Evolutionary conservation across 2,329 filamentous ascomycete genomes (phyloP).

Genomic region (Paradendryphiella salina): DNA sequence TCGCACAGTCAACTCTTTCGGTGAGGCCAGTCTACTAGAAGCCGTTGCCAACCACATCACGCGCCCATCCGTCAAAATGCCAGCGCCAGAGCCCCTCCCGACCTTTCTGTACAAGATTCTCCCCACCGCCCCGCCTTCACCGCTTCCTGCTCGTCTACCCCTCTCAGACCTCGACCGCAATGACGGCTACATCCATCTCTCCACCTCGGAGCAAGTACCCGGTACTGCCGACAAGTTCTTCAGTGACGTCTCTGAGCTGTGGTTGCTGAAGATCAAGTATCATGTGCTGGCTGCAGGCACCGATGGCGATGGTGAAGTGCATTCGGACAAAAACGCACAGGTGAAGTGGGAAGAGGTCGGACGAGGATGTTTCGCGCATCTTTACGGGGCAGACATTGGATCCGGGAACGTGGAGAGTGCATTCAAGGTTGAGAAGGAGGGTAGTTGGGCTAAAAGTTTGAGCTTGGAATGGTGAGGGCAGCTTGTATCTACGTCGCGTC

Average conservation of each 20-base stretch:
- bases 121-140: conserved; percentile 56
- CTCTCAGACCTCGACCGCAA: conserved; percentile 62
- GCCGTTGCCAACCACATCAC: not conserved
- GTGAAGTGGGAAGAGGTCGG: conserved; percentile 60
- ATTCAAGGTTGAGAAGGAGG: conserved; percentile 53
- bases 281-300: conserved; percentile 45
- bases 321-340: conserved; percentile 29
- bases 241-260: conserved; percentile 46
- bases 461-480: conserved; percentile 39
- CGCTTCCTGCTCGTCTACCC: conserved; percentile 59
- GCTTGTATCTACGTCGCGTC: not conserved
- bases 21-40: not conserved
- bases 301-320: conserved; percentile 32
- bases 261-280: conserved; percentile 60
- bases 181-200: conserved; percentile 66
- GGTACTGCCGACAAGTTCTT: conserved; percentile 44
- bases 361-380: conserved; percentile 58
- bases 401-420: conserved; percentile 55
- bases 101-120: conserved; percentile 63
- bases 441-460: conserved; percentile 53
- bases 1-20: not conserved
- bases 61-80: conserved; percentile 25
- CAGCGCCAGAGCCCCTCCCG: conserved; percentile 39
- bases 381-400: conserved; percentile 62
- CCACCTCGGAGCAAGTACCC: conserved; percentile 56